Evolutionary conservation across 805 yeast species (phyloP).

Genomic region (Scheffersomyces ergatensis): DNA sequence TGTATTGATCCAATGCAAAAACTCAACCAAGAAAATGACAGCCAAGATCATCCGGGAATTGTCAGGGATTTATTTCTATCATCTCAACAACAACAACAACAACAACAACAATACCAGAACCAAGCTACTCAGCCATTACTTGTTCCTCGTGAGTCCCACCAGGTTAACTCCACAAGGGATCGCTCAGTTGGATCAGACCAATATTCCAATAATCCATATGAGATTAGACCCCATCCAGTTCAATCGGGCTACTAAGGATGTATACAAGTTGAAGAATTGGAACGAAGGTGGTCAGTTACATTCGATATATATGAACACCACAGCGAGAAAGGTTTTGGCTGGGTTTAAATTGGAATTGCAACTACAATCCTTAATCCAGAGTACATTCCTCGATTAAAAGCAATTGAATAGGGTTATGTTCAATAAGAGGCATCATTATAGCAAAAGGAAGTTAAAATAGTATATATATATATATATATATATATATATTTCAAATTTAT

Average conservation of each 20-base stretch:
- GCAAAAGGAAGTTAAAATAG: too few species aligned
- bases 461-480: too few species aligned
- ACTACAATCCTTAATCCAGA: slow-evolving; percentile 9
- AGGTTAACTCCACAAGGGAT: slow-evolving; percentile 48
- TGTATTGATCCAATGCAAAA: slow-evolving; percentile 56
- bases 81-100: too few species aligned
- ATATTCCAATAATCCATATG: slow-evolving; percentile 45
- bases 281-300: slow-evolving; percentile 32
- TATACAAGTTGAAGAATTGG: slow-evolving; percentile 38
- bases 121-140: slow-evolving; percentile 19
- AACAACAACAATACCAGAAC: slow-evolving; percentile 4
- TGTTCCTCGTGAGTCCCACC: slow-evolving; percentile 47
- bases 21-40: slow-evolving; percentile 40
- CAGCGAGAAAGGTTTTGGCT: slow-evolving; percentile 15
- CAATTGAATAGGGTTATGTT: too few species aligned
- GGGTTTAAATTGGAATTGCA: slow-evolving; percentile 28
- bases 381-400: not conserved
- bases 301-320: slow-evolving; percentile 18
- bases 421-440: too few species aligned
- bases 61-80: slow-evolving; percentile 47
- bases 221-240: slow-evolving; percentile 31
- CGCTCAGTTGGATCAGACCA: slow-evolving; percentile 41
- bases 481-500: too few species aligned
- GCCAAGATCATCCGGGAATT: slow-evolving; percentile 52
- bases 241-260: slow-evolving; percentile 13